Conservation (phyloP, 2,329 filamentous ascomycete genomes). For the Arthrobotrys iridis region DNA sequence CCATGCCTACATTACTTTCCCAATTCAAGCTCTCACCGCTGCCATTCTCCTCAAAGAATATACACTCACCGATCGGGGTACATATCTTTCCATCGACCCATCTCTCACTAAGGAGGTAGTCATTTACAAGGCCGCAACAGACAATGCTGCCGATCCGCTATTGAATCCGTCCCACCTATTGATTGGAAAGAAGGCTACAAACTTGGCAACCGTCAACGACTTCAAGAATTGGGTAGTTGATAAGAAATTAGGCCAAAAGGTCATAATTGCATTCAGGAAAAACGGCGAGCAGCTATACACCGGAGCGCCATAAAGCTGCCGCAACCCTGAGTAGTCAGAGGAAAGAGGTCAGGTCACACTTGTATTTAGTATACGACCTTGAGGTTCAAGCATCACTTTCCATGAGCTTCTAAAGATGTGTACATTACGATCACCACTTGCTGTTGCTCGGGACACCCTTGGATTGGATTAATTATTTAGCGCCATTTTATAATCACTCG, state of each 20-base stretch:
- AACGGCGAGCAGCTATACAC: conserved; percentile 62
- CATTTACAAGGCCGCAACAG: conserved; percentile 61
- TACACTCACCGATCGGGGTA: conserved; percentile 65
- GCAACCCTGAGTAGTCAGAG: neutral
- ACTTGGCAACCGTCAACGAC: conserved; percentile 60
- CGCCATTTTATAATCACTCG: no score
- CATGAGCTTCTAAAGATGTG: no score
- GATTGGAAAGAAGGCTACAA: conserved; percentile 60
- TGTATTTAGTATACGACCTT: no score
- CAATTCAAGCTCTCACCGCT: conserved; percentile 63
- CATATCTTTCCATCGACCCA: conserved; percentile 62
- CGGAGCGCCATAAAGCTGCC: conserved; percentile 58
- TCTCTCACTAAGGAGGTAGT: conserved; percentile 60
- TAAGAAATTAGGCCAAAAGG: conserved; percentile 60
- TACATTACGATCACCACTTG: no score
- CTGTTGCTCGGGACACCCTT: no score
- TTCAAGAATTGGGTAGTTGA: conserved; percentile 63
- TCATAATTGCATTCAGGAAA: conserved; percentile 62
- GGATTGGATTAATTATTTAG: no score
- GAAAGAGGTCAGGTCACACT: no score
- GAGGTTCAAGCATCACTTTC: no score
- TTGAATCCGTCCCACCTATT: conserved; percentile 64
- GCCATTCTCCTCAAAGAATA: conserved; percentile 64
- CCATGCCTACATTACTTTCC: conserved; percentile 64
- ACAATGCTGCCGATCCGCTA: conserved; percentile 61